Evolutionary conservation across 768 basidiomycete species (phyloP), one percentile per base, ranked within the genome.

Genomic region (Mycena galopus): DNA sequence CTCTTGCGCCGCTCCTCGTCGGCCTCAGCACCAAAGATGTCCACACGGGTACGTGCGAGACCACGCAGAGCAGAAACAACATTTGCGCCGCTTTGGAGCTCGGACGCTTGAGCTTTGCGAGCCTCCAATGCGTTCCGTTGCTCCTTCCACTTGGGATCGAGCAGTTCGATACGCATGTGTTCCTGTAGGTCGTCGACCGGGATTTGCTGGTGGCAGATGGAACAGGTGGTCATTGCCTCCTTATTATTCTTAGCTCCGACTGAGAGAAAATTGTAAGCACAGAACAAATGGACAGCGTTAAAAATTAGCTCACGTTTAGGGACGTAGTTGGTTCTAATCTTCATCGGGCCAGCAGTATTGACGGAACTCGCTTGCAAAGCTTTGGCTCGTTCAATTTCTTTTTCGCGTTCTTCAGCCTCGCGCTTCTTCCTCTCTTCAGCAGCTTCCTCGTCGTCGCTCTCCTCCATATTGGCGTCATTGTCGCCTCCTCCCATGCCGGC

Each of bases 91-190:
- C 93, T 91, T 78, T 96, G 92, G 23, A 96, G 85, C 78, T 96
- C 95, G 21, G 94, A 94, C 7, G 94, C 92, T 79, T 96, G 94
- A 7, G 94, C 93, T 79, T 96, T 95, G 80, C 97, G 94, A 37
- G 93, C 89, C 80, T 99, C 98, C 77, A 97, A 84, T 14, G 84
- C 88, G 78, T 96, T 93, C 74, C 97, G 94, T 80, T 97, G 96
- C 73, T 96, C 96, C 82, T 98, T 98, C 97, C 97, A 99, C 81
- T 93, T 92, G 50, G 98, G 98, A 83, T 99, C 98, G 76, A 99
- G 89, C 72, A 98, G 82, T 80, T 99, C 98, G 79, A 99, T 99
- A 77, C 98, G 95, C 91, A 98, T 96, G 81, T 99, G 98, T 80
- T 99, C 97, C 76, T 97, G 91, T 55, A 99, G 85, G 80, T 99